Conservation (phyloP, 2,329 filamentous ascomycete genomes). For the Exophiala viscosa region DNA sequence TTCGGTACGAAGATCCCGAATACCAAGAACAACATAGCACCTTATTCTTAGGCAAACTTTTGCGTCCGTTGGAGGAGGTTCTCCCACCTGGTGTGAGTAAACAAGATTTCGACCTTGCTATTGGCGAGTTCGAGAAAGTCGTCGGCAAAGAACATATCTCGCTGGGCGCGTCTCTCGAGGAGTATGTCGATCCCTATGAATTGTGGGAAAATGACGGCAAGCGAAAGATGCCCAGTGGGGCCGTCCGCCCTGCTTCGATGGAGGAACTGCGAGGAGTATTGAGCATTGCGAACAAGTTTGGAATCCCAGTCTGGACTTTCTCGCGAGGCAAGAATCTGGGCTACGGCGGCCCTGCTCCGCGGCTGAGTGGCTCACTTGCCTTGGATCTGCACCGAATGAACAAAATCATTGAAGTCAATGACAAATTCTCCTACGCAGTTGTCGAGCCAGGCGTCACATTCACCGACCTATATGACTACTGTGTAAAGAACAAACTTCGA, state of each 20-base stretch:
- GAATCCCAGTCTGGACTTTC: constrained; percentile 26
- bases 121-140: constrained; percentile 7
- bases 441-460: constrained; percentile 47
- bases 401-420: constrained; percentile 34
- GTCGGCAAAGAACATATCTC: constrained; percentile 14
- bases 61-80: constrained; percentile 10
- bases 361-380: constrained; percentile 44
- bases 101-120: constrained; percentile 9
- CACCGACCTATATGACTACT: constrained; percentile 43
- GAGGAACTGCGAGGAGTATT: constrained; percentile 21
- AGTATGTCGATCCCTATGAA: constrained; percentile 23
- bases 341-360: constrained; percentile 50
- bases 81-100: constrained; percentile 19
- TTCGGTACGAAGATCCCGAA: constrained; percentile 19
- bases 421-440: constrained; percentile 32
- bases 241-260: constrained; percentile 14
- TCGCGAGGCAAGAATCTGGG: constrained; percentile 27
- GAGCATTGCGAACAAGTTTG: constrained; percentile 20
- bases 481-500: constrained; percentile 36
- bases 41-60: constrained; percentile 6
- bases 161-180: constrained; percentile 10
- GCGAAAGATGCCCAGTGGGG: constrained; percentile 20
- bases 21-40: constrained; percentile 18
- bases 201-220: constrained; percentile 19
- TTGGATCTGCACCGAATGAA: constrained; percentile 42